Conservation (phyloP, 2,329 filamentous ascomycete species). For the Hypoxylon sp. region DNA sequence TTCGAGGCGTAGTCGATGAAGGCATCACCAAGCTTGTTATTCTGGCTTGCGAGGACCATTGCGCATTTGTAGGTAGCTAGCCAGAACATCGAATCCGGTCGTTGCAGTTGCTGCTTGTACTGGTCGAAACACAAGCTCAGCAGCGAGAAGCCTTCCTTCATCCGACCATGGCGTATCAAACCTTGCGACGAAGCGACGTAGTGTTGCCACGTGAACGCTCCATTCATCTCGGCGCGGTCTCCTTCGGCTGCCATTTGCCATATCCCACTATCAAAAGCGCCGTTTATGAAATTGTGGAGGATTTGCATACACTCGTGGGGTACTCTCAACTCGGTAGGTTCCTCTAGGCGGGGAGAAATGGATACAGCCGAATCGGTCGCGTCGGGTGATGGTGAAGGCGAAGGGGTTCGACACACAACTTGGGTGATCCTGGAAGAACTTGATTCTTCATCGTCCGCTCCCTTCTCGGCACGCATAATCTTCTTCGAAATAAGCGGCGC, state of each 20-base stretch:
- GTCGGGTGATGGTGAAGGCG: conserved; percentile 49
- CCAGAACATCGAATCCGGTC: conserved; percentile 51
- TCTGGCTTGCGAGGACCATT: conserved; percentile 46
- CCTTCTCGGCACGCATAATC: conserved; percentile 46
- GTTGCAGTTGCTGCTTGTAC: conserved; percentile 46
- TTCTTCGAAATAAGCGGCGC: conserved; percentile 47
- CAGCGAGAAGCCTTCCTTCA: conserved; percentile 47
- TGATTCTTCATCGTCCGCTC: conserved; percentile 13
- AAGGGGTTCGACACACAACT: conserved; percentile 49
- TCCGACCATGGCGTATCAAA: conserved; percentile 48
- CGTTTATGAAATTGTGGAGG: conserved; percentile 45
- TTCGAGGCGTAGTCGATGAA: conserved; percentile 49
- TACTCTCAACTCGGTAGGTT: conserved; percentile 46
- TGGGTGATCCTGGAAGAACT: conserved; percentile 34
- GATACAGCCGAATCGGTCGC: conserved; percentile 34
- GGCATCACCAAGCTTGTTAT: conserved; percentile 42
- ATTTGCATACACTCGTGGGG: conserved; percentile 50
- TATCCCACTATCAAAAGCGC: conserved; percentile 43
- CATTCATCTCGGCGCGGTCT: conserved; percentile 43
- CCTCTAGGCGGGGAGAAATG: conserved; percentile 45
- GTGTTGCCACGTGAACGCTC: conserved; percentile 50
- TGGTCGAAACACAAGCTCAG: conserved; percentile 48
- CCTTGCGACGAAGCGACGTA: conserved; percentile 49
- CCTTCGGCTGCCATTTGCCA: conserved; percentile 43
- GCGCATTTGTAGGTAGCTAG: conserved; percentile 49